Evolutionary conservation across 768 basidiomycete genomes (phyloP).

Genomic region (Mycena galericulata): DNA sequence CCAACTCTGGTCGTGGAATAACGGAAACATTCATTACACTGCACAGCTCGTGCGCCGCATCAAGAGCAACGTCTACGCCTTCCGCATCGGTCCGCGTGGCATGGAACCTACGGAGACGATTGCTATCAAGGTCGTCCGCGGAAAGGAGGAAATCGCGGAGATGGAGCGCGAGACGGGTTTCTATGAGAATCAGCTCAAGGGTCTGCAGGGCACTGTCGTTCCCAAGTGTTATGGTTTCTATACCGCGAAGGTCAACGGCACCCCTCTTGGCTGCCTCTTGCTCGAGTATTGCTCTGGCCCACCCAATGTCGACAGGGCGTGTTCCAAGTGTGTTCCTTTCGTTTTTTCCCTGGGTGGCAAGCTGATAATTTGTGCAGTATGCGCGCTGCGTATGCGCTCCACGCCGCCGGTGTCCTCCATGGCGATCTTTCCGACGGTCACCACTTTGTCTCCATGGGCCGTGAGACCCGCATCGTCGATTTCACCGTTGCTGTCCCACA

Average conservation of each 20-base stretch:
- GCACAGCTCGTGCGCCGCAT: conserved; percentile 39
- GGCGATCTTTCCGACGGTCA: conserved; percentile 45
- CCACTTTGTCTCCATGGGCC: conserved; percentile 44
- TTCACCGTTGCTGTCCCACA: conserved; percentile 49
- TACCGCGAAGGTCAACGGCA: conserved; percentile 41
- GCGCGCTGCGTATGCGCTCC: conserved; percentile 48
- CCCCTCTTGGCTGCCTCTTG: conserved; percentile 47
- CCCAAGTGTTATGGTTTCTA: conserved; percentile 55
- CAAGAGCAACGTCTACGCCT: conserved; percentile 37
- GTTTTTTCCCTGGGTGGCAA: not conserved
- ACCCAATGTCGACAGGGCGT: conserved; percentile 13
- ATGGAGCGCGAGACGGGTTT: conserved; percentile 49
- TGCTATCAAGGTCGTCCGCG: conserved; percentile 50
- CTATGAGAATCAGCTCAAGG: conserved; percentile 46
- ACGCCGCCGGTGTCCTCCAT: conserved; percentile 51
- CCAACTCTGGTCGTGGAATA: conserved; percentile 45
- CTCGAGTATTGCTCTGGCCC: conserved; percentile 51
- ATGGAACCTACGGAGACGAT: conserved; percentile 35
- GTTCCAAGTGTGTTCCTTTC: conserved; percentile 37
- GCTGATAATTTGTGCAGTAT: conserved; percentile 40
- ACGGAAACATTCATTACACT: conserved; percentile 35
- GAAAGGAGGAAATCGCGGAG: conserved; percentile 37
- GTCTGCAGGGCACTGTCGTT: conserved; percentile 53
- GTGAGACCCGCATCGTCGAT: conserved; percentile 51
- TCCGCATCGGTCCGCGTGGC: conserved; percentile 37